Conservation (phyloP, 805 yeast species). For the Ogataea corticis region DNA sequence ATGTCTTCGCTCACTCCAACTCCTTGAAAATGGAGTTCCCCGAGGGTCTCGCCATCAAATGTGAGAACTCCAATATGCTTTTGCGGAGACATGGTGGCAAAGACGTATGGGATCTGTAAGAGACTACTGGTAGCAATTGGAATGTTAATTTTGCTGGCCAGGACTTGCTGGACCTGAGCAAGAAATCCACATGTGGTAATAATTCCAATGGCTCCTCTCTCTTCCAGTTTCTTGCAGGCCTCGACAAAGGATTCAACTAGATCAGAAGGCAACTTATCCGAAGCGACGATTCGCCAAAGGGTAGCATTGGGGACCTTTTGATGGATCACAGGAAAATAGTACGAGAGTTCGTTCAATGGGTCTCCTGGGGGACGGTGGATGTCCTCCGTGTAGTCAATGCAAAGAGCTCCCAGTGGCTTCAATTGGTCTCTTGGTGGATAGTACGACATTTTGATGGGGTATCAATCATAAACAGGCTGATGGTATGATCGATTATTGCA, state of each 20-base stretch:
- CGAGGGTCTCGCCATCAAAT: neutral
- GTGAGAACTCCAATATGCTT: conserved; percentile 1
- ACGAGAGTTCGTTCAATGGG: conserved; percentile 2
- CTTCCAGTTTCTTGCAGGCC: conserved; percentile 1
- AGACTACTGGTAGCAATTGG: conserved; percentile 3
- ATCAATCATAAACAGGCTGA: too few relatives aligned
- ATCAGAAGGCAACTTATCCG: neutral
- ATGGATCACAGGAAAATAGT: conserved; percentile 1
- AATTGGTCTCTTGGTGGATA: conserved; percentile 4
- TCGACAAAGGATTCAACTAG: conserved; percentile 1
- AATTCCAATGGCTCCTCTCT: conserved; percentile 1
- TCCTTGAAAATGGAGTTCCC: conserved; percentile 1
- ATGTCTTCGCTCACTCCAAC: neutral
- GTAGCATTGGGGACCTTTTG: conserved; percentile 1
- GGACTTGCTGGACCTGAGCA: conserved; percentile 1
- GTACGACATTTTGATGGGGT: neutral
- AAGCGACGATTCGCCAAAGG: conserved; percentile 1
- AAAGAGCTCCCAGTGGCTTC: conserved; percentile 1
- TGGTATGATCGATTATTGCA: too few relatives aligned
- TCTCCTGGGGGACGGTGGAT: conserved; percentile 5
- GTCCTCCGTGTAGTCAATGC: conserved; percentile 4
- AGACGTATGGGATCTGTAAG: conserved; percentile 1
- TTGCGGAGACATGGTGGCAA: neutral
- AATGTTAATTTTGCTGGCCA: neutral
- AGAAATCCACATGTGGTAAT: conserved; percentile 2